Percentiles rank a stretch among this genome's conserved stretches.
Conservation (phyloP, 768 basidiomycete genomes). For the Hypsizygus marmoreus region DNA sequence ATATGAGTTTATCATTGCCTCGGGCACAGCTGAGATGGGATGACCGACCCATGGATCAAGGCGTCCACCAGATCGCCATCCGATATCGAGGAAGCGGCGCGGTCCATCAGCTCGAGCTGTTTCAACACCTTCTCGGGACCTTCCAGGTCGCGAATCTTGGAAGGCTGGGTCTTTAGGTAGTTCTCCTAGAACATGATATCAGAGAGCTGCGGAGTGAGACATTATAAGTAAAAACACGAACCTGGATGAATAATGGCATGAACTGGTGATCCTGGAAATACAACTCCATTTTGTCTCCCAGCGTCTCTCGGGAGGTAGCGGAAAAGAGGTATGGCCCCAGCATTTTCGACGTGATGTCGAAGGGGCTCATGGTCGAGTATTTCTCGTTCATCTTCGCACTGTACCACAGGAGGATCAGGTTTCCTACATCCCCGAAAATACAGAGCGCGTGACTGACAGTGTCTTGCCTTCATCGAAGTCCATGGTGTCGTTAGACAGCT, state of each 20-base stretch:
- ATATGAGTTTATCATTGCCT: conserved; percentile 4
- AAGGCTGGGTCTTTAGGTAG: conserved; percentile 84
- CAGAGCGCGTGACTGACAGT: conserved; percentile 62
- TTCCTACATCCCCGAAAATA: neutral
- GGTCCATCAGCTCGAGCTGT: conserved; percentile 78
- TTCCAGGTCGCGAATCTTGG: conserved; percentile 52
- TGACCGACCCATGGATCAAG: conserved; percentile 84
- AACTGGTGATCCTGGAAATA: conserved; percentile 98
- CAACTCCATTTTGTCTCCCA: conserved; percentile 91
- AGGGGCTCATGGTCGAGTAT: conserved; percentile 87
- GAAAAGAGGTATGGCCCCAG: conserved; percentile 93
- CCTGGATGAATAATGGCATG: conserved; percentile 94
- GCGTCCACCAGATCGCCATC: conserved; percentile 93
- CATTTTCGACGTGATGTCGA: conserved; percentile 87
- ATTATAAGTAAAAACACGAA: conserved; percentile 22
- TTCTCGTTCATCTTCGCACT: conserved; percentile 93
- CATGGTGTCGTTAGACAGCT: conserved; percentile 78
- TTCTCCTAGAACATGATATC: conserved; percentile 68
- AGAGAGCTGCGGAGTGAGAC: neutral
- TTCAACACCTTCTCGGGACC: conserved; percentile 71
- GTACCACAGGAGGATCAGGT: conserved; percentile 5
- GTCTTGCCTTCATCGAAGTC: conserved; percentile 89
- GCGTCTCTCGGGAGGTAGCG: conserved; percentile 71
- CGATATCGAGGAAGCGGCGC: conserved; percentile 90
- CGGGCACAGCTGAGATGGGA: neutral